Conservation (phyloP, 208 protist species). For the Wallacemonas rigidus region DNA sequence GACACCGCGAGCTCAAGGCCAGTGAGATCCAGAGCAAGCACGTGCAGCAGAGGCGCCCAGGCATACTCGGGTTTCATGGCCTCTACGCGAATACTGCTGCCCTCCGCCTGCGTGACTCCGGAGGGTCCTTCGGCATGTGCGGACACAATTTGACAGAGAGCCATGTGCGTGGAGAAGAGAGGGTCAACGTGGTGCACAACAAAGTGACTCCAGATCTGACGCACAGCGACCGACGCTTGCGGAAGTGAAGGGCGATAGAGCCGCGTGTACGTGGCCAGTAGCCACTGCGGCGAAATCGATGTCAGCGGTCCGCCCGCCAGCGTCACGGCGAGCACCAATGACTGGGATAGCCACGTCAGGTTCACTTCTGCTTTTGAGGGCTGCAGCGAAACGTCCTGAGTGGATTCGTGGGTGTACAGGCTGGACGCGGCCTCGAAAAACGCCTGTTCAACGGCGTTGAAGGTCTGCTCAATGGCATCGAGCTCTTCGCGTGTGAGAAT, state of each 20-base stretch:
- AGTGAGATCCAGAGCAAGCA: background rate
- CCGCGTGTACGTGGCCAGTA: background rate
- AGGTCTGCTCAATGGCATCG: background rate
- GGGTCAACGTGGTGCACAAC: background rate
- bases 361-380: no score
- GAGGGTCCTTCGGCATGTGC: no score
- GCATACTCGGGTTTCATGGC: background rate
- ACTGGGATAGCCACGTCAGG: background rate
- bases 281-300: background rate
- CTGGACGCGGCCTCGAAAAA: background rate
- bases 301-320: background rate
- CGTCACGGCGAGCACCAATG: background rate
- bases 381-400: no score
- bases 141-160: background rate
- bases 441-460: background rate
- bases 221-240: background rate
- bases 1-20: conserved; percentile 1
- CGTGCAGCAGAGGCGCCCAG: conserved; percentile 5
- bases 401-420: background rate
- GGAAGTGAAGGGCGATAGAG: background rate
- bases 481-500: background rate
- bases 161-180: background rate
- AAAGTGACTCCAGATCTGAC: background rate
- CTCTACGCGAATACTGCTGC: background rate
- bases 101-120: no score